phyloP scores from a whole-genome alignment of 345 rosid species.

The Noccaea bulbosa region DNA sequence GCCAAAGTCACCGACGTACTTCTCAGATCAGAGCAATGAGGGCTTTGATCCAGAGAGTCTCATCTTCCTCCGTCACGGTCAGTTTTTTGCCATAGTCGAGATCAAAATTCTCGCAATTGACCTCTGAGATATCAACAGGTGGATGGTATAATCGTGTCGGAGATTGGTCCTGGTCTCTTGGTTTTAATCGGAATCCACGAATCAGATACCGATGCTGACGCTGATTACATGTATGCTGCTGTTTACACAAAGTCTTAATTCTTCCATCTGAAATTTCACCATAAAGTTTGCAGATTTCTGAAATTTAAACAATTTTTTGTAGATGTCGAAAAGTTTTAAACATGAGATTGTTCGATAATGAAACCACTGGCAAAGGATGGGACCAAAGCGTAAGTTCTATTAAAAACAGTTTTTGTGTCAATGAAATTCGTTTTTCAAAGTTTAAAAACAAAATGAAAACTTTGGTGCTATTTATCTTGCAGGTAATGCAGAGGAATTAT shows the following conservation, averaged over 20 bases:
- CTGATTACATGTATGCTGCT: constrained; percentile 68
- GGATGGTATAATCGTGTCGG: constrained; percentile 73
- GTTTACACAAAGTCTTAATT: not conserved
- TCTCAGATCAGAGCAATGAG: constrained; percentile 70
- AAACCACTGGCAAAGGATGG: constrained; percentile 78
- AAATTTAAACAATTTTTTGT: not conserved
- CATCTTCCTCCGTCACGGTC: constrained; percentile 79
- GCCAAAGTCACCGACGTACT: constrained; percentile 11
- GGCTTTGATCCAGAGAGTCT: constrained; percentile 82
- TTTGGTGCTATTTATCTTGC: constrained; percentile 22
- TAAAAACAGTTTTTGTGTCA: not conserved
- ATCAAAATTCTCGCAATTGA: not conserved
- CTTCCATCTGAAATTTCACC: not conserved
- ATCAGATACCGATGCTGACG: constrained; percentile 71
- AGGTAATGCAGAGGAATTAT: constrained; percentile 85
- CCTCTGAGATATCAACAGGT: constrained; percentile 48
- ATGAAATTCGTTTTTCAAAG: constrained; percentile 3
- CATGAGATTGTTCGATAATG: constrained; percentile 87
- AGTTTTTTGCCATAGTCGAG: not conserved
- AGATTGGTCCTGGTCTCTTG: constrained; percentile 87
- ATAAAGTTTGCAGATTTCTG: constrained; percentile 13
- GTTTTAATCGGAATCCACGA: constrained; percentile 84
- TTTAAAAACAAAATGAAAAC: not conserved
- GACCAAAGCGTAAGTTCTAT: constrained; percentile 67
- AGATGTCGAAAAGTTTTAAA: constrained; percentile 89